These are phyloP conservation scores for Aphanomyces stellatus DNA, from an alignment of 352 stramenopile genomes.

Conservation along the genomic window DNA sequence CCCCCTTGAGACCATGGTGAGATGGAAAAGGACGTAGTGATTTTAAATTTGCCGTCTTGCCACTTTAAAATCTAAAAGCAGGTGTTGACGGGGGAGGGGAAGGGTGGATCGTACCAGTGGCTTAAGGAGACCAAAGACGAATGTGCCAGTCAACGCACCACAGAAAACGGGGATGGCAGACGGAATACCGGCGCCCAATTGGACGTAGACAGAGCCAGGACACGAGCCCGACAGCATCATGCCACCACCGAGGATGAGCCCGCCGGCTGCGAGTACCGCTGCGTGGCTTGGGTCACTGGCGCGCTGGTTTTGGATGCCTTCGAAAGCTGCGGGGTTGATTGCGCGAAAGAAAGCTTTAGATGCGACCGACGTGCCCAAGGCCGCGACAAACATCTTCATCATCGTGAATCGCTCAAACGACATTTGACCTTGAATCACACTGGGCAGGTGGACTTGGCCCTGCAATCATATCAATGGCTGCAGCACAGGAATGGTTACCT, in stretches of 20 bases:
- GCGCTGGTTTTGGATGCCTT: conserved; percentile 16
- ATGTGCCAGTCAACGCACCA: neutral
- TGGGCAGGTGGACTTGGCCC: conserved; percentile 20
- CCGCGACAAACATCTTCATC: conserved; percentile 25
- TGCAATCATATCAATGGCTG: neutral
- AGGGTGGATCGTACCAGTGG: neutral
- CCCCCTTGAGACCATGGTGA: neutral
- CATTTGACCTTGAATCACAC: conserved; percentile 24
- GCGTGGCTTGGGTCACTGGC: conserved; percentile 14
- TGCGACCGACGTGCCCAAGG: conserved; percentile 13
- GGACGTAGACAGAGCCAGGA: conserved; percentile 8
- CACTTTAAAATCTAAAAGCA: conserved; percentile 8
- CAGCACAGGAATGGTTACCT: neutral
- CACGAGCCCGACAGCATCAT: conserved; percentile 8
- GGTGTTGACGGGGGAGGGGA: neutral
- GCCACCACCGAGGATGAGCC: conserved; percentile 19
- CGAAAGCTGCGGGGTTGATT: conserved; percentile 13
- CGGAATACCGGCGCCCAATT: neutral
- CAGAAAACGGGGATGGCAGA: neutral
- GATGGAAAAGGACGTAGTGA: neutral
- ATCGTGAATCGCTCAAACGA: conserved; percentile 20
- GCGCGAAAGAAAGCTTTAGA: conserved; percentile 18
- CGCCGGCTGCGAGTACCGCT: conserved; percentile 14
- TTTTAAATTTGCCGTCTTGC: neutral
- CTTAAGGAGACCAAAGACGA: neutral